phyloP scores from a whole-genome alignment of 1,284 basidiomycete species.

The Puccinia brachypodii region DNA sequence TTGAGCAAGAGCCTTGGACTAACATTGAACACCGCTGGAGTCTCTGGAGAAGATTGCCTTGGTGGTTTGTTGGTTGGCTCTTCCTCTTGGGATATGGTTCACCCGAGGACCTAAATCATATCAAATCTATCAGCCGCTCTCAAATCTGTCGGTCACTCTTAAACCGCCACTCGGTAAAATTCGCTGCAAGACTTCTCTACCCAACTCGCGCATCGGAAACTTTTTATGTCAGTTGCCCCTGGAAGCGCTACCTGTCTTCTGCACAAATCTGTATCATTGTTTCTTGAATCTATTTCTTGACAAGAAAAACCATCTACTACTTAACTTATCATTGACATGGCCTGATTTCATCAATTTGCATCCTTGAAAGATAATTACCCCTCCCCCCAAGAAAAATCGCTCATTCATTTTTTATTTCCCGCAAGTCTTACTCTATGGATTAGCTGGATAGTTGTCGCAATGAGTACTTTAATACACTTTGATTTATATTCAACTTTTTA shows the following conservation, averaged over 20 bases:
- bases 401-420: neutral
- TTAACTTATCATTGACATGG: neutral
- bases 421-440: conserved; percentile 5
- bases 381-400: neutral
- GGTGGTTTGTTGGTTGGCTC: conserved; percentile 14
- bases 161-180: too few relatives aligned
- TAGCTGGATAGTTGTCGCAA: conserved; percentile 12
- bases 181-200: too few relatives aligned
- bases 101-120: conserved; percentile 9
- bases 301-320: neutral
- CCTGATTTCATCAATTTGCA: neutral
- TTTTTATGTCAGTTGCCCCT: neutral
- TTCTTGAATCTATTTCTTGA: neutral
- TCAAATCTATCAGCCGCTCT: too few relatives aligned
- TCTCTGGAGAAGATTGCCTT: conserved; percentile 8
- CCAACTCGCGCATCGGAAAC: neutral
- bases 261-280: neutral
- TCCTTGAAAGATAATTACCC: neutral
- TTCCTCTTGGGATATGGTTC: conserved; percentile 31
- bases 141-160: too few relatives aligned
- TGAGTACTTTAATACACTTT: neutral
- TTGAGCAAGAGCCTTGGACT: conserved; percentile 40
- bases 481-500: neutral
- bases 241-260: neutral
- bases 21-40: neutral